Percentiles rank a stretch among this genome's conserved stretches.
Evolutionary conservation across 129 eudicot genomes (phyloP).

Genomic region (Centella asiatica): DNA sequence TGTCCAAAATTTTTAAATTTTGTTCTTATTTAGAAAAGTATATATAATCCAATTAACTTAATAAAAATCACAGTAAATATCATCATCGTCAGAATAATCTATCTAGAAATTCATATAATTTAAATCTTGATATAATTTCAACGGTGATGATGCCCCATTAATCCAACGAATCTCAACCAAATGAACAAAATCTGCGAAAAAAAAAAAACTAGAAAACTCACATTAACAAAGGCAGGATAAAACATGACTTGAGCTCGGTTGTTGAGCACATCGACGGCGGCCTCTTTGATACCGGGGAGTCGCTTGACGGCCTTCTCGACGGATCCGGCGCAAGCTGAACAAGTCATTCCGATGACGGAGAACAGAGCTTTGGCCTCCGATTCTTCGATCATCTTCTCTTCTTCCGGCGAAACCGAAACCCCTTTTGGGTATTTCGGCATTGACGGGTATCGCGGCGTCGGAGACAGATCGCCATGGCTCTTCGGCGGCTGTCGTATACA

Average conservation of each 20-base stretch:
- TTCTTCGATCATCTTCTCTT: slow-evolving; percentile 10
- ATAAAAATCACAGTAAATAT: too few species aligned
- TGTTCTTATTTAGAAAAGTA: too few species aligned
- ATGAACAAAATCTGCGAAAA: neutral
- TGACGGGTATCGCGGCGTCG: slow-evolving; percentile 83
- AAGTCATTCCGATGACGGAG: slow-evolving; percentile 1
- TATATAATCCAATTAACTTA: too few species aligned
- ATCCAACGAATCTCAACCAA: neutral
- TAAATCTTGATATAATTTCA: too few species aligned
- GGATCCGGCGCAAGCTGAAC: neutral
- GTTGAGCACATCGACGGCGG: slow-evolving; percentile 81
- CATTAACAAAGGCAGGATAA: slow-evolving; percentile 58
- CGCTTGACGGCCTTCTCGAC: slow-evolving; percentile 26
- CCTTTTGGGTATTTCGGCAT: slow-evolving; percentile 93
- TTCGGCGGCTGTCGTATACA: slow-evolving; percentile 53
- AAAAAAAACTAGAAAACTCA: slow-evolving; percentile 21
- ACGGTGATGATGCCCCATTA: neutral
- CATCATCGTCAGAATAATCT: too few species aligned
- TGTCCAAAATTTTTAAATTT: too few species aligned
- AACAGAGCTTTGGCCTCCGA: slow-evolving; percentile 4
- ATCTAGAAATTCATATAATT: too few species aligned
- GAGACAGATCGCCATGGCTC: slow-evolving; percentile 43
- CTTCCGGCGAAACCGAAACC: slow-evolving; percentile 26
- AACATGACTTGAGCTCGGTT: slow-evolving; percentile 75
- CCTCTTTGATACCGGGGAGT: slow-evolving; percentile 82